Conservation (phyloP, 1,284 basidiomycete species). For the Calocybe gambosa region DNA sequence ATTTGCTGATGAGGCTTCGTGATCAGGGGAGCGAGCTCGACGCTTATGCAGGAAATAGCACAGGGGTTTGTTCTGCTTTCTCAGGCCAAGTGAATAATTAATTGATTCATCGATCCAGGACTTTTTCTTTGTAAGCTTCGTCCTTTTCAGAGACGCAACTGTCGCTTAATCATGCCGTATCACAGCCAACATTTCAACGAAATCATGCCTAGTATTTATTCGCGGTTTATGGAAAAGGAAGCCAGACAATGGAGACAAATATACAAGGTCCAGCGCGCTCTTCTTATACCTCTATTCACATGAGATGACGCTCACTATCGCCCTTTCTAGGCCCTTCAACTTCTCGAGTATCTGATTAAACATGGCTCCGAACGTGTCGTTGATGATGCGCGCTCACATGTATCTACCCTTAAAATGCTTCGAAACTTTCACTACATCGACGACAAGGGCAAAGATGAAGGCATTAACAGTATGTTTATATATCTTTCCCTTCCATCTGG, state of each 20-base stretch:
- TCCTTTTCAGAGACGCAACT: background rate
- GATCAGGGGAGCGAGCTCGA: conserved; percentile 92
- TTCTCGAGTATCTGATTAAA: conserved; percentile 95
- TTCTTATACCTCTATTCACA: background rate
- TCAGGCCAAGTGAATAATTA: background rate
- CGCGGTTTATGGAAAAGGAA: conserved; percentile 95
- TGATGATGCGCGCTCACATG: conserved; percentile 92
- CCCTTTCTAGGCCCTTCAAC: conserved; percentile 69
- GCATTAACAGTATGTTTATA: conserved; percentile 77
- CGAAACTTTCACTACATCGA: conserved; percentile 98
- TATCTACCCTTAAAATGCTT: conserved; percentile 96
- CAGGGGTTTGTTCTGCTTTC: conserved; percentile 57
- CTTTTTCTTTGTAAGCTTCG: conserved; percentile 81
- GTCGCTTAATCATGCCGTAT: conserved; percentile 1
- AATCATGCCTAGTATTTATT: conserved; percentile 98
- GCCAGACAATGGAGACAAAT: conserved; percentile 98
- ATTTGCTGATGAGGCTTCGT: conserved; percentile 3
- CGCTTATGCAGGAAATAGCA: conserved; percentile 98
- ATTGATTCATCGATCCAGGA: conserved; percentile 40
- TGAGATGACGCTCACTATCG: conserved; percentile 5
- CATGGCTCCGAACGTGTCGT: conserved; percentile 98
- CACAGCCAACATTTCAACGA: conserved; percentile 96
- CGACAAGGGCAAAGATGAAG: conserved; percentile 98
- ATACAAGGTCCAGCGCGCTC: conserved; percentile 70
- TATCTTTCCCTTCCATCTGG: background rate